Percentiles rank a stretch among this genome's conserved stretches.
Conservation (phyloP, 2,329 filamentous ascomycete species). For the Cladosporium sp. region DNA sequence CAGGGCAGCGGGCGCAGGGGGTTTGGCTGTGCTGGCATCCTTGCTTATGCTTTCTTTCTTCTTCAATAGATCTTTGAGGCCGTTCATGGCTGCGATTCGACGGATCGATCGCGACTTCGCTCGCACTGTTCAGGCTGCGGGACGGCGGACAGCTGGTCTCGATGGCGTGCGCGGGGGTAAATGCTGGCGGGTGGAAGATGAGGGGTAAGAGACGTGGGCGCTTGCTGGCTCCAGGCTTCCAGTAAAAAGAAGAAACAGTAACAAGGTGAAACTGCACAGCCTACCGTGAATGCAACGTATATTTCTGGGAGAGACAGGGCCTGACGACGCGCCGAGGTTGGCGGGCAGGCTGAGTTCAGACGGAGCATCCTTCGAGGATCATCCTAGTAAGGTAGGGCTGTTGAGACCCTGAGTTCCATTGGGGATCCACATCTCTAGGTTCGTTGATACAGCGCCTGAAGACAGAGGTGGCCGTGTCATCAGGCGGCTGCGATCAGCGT, state of each 20-base stretch:
- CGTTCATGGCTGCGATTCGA: constrained; percentile 40
- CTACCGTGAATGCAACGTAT: no score
- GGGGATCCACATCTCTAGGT: no score
- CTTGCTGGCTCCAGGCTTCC: background rate
- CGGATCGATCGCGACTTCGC: no score
- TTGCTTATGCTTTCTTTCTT: constrained; percentile 53
- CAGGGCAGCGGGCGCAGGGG: constrained; percentile 11
- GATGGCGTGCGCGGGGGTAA: background rate
- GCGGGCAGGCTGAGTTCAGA: no score
- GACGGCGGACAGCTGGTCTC: background rate
- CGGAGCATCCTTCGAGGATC: background rate
- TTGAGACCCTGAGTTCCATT: background rate
- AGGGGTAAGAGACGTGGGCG: background rate
- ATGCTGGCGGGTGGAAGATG: background rate
- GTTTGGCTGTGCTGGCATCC: constrained; percentile 16
- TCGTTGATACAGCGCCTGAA: no score
- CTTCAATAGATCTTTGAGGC: constrained; percentile 55
- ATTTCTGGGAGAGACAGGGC: no score
- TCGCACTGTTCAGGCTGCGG: no score
- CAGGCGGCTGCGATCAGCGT: no score
- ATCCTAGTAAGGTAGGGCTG: constrained; percentile 2
- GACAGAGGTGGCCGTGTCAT: no score
- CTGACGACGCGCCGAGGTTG: no score
- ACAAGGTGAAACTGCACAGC: no score
- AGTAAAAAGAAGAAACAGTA: no score